These are phyloP conservation scores for Ruellia speciosa DNA, from an alignment of 305 asterid species.

Conservation along the genomic window DNA sequence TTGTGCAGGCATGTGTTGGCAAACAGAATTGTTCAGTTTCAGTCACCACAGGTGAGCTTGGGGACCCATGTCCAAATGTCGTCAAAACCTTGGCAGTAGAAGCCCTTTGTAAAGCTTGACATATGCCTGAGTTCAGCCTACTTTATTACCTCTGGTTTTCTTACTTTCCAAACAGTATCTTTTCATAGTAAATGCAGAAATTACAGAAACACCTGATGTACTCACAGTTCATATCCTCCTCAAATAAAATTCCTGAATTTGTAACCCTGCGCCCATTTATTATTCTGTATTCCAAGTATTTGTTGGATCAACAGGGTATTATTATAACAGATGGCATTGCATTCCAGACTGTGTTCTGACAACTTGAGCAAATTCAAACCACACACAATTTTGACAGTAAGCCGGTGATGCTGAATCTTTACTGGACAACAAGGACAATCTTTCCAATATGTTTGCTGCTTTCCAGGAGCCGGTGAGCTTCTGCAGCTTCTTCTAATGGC, in stretches of 20 bases:
- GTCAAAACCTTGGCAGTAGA: slow-evolving; percentile 53
- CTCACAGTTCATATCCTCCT: not conserved
- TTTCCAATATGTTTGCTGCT: slow-evolving; percentile 88
- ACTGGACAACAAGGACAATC: slow-evolving; percentile 42
- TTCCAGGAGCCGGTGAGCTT: slow-evolving; percentile 74
- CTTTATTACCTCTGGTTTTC: not conserved
- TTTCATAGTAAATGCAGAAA: not conserved
- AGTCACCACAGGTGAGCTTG: slow-evolving; percentile 33
- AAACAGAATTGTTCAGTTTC: slow-evolving; percentile 44
- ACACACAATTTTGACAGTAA: no score
- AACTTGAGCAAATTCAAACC: not conserved
- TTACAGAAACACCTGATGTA: not conserved
- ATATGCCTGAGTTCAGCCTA: not conserved
- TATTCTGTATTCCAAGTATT: no score
- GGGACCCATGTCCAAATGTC: slow-evolving; percentile 51
- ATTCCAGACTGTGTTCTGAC: no score
- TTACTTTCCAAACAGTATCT: not conserved
- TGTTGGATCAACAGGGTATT: no score
- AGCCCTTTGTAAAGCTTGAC: slow-evolving; percentile 45
- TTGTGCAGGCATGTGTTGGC: slow-evolving; percentile 51
- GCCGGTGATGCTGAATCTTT: not conserved
- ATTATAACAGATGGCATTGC: no score
- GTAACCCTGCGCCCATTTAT: not conserved
- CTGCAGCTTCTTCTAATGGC: slow-evolving; percentile 62
- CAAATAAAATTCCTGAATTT: not conserved